Evolutionary conservation across 2,329 filamentous ascomycete species (phyloP).

Genomic region (Lachnellula willkommii): DNA sequence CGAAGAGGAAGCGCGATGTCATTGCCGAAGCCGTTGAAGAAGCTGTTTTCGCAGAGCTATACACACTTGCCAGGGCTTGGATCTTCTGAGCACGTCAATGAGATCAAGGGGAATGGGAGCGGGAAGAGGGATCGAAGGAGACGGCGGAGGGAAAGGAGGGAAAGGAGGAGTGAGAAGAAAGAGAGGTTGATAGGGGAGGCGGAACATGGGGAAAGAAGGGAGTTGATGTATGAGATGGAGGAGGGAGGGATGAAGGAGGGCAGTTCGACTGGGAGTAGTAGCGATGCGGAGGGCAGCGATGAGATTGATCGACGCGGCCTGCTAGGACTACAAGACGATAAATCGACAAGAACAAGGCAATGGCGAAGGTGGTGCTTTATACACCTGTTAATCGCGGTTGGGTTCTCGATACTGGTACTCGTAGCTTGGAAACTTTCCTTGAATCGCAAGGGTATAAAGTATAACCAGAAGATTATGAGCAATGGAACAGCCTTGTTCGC

Average conservation of each 20-base stretch:
- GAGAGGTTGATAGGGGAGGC: conserved; percentile 49
- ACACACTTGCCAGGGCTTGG: conserved; percentile 30
- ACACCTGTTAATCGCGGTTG: conserved; percentile 46
- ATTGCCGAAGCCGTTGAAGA: conserved; percentile 36
- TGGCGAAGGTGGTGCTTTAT: conserved; percentile 53
- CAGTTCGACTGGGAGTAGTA: conserved; percentile 57
- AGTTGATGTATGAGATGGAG: conserved; percentile 88
- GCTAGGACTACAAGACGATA: conserved; percentile 40
- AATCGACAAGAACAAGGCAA: conserved; percentile 44
- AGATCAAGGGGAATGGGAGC: conserved; percentile 4
- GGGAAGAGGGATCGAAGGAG: conserved; percentile 39
- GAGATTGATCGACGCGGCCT: conserved; percentile 51
- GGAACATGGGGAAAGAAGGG: conserved; percentile 61
- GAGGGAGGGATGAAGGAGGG: conserved; percentile 67
- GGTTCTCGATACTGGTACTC: conserved; percentile 51
- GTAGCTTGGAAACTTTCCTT: conserved; percentile 55
- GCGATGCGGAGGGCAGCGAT: conserved; percentile 55
- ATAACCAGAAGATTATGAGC: conserved; percentile 42
- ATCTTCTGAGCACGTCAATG: background rate
- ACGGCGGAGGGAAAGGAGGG: conserved; percentile 43
- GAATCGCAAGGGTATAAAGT: conserved; percentile 35
- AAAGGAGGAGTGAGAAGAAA: conserved; percentile 44
- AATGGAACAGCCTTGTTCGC: conserved; percentile 89
- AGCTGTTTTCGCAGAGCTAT: conserved; percentile 30
- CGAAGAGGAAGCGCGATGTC: conserved; percentile 25